phyloP scores from a whole-genome alignment of 2,329 filamentous ascomycete species.

The Pseudogymnoascus sp. region DNA sequence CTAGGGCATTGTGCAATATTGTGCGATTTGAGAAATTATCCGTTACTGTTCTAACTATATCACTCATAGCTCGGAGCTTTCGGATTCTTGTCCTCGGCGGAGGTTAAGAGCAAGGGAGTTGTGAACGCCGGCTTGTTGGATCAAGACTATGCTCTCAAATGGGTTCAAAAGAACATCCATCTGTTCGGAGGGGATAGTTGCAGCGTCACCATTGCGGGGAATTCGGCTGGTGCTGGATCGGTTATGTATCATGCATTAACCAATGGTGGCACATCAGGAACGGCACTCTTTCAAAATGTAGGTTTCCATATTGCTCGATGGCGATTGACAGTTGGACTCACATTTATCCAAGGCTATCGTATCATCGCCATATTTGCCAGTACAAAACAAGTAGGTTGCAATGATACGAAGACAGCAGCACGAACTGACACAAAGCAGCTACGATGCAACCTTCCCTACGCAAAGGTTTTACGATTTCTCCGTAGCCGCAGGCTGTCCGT shows the following conservation, averaged over 20 bases:
- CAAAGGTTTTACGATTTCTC: constrained; percentile 41
- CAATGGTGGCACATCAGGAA: constrained; percentile 10
- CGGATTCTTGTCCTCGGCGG: constrained; percentile 43
- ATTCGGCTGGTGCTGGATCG: constrained; percentile 47
- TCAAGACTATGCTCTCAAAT: constrained; percentile 46
- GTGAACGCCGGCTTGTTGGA: constrained; percentile 50
- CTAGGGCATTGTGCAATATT: no score
- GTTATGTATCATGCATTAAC: constrained; percentile 41
- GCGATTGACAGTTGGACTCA: background rate
- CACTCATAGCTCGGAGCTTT: constrained; percentile 36
- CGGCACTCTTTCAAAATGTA: constrained; percentile 14
- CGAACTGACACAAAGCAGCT: constrained; percentile 44
- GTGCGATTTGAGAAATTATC: background rate
- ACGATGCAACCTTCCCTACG: constrained; percentile 42
- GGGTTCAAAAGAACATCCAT: constrained; percentile 47
- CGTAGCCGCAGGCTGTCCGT: constrained; percentile 32
- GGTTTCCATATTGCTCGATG: constrained; percentile 26
- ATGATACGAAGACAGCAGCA: constrained; percentile 23
- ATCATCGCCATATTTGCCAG: background rate
- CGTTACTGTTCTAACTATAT: background rate
- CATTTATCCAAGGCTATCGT: background rate
- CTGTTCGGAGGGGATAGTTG: constrained; percentile 47
- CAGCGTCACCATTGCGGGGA: constrained; percentile 48
- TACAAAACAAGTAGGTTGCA: background rate
- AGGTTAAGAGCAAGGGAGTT: constrained; percentile 35